Conservation (phyloP, 345 rosid genomes). For the Citrus unshiu region DNA sequence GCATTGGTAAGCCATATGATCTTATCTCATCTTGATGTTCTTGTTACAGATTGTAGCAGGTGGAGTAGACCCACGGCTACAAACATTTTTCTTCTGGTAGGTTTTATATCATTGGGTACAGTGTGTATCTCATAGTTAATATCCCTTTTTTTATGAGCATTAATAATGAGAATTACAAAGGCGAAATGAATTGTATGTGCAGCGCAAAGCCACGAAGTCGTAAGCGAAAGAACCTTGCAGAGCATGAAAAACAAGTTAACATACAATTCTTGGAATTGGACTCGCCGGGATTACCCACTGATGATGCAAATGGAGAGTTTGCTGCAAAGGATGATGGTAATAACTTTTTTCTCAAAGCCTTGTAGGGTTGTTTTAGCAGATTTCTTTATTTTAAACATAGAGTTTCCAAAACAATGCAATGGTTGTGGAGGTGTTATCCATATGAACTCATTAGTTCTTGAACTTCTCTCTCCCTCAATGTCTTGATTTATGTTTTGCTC, state of each 20-base stretch:
- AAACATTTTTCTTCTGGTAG: slow-evolving; percentile 70
- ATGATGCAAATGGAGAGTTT: slow-evolving; percentile 29
- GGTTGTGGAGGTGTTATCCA: not conserved
- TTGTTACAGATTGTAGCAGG: slow-evolving; percentile 52
- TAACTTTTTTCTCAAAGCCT: slow-evolving; percentile 7
- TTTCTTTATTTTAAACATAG: not conserved
- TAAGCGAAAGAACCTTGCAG: slow-evolving; percentile 33
- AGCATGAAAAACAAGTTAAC: slow-evolving; percentile 35
- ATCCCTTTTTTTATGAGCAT: slow-evolving; percentile 2
- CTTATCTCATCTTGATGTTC: slow-evolving; percentile 12
- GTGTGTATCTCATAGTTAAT: slow-evolving; percentile 15
- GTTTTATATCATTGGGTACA: slow-evolving; percentile 18
- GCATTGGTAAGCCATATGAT: slow-evolving; percentile 7
- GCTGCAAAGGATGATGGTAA: slow-evolving; percentile 51
- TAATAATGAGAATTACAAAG: slow-evolving; percentile 14
- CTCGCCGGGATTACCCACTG: slow-evolving; percentile 40
- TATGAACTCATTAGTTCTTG: not conserved
- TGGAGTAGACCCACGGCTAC: slow-evolving; percentile 49
- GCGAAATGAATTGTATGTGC: slow-evolving; percentile 27
- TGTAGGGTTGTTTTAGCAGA: not conserved
- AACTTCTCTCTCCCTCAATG: not conserved
- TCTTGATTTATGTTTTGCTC: not conserved
- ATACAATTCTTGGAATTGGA: slow-evolving; percentile 62
- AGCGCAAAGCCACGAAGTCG: slow-evolving; percentile 64
- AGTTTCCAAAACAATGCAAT: not conserved